Conservation (phyloP, 352 stramenopile species). For the Saprolegnia diclina region DNA sequence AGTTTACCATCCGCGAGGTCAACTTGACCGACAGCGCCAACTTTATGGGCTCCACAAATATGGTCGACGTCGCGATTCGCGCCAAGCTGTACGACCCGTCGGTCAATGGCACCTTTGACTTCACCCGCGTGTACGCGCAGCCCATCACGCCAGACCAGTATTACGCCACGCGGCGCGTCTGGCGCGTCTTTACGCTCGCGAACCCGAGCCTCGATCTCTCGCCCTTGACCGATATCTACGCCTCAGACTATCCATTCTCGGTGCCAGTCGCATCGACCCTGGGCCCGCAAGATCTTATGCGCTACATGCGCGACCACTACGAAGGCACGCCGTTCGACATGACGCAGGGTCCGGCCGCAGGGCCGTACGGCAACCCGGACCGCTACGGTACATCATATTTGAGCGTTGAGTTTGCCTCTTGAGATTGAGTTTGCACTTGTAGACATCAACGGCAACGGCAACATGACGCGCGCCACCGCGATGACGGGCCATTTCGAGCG, state of each 20-base stretch:
- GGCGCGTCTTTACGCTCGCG: slow-evolving; percentile 83
- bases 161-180: slow-evolving; percentile 89
- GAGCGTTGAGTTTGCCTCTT: background rate
- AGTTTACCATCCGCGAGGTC: slow-evolving; percentile 93
- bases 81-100: slow-evolving; percentile 72
- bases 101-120: slow-evolving; percentile 74
- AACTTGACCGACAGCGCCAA: slow-evolving; percentile 63
- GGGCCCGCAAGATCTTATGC: slow-evolving; percentile 81
- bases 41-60: slow-evolving; percentile 87
- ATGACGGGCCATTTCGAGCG: slow-evolving; percentile 78
- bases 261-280: slow-evolving; percentile 45
- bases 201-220: slow-evolving; percentile 66
- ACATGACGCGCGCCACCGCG: slow-evolving; percentile 53
- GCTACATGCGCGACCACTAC: slow-evolving; percentile 90
- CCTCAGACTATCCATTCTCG: slow-evolving; percentile 84
- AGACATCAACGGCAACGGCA: slow-evolving; percentile 28
- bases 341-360: slow-evolving; percentile 61
- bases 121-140: slow-evolving; percentile 80
- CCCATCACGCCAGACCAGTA: slow-evolving; percentile 58
- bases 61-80: slow-evolving; percentile 81
- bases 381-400: slow-evolving; percentile 58
- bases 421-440: background rate
- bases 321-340: slow-evolving; percentile 90
- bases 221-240: slow-evolving; percentile 64
- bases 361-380: slow-evolving; percentile 89